phyloP scores from a whole-genome alignment of 2,329 filamentous ascomycete genomes.

The Pestalotiopsis fici region DNA sequence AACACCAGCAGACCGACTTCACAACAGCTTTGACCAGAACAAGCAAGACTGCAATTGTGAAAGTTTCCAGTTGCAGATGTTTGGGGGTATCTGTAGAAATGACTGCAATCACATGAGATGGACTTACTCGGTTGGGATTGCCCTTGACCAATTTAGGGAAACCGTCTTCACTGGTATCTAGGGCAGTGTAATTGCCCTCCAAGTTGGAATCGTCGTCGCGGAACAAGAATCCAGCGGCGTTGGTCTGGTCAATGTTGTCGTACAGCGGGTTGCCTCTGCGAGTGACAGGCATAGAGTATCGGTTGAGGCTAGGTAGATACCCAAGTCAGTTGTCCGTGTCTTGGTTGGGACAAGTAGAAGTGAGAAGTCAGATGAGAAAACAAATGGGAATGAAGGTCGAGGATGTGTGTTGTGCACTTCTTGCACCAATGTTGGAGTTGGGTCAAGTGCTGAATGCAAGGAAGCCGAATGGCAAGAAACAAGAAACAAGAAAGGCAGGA shows the following conservation, averaged over 20 bases:
- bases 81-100: not conserved
- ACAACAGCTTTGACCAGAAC: not conserved
- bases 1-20: not conserved
- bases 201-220: slow-evolving; percentile 70
- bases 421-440: too few relatives aligned
- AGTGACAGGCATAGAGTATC: slow-evolving; percentile 92
- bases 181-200: slow-evolving; percentile 67
- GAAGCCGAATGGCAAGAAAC: not conserved
- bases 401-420: too few relatives aligned
- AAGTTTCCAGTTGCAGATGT: not conserved
- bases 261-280: slow-evolving; percentile 64
- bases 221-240: slow-evolving; percentile 84
- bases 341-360: not conserved
- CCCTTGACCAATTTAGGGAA: slow-evolving; percentile 79
- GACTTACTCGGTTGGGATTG: slow-evolving; percentile 46
- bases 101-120: not conserved
- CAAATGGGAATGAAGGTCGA: not conserved
- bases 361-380: not conserved
- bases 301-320: slow-evolving; percentile 64
- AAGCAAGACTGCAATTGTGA: not conserved
- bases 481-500: not conserved
- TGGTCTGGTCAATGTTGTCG: slow-evolving; percentile 77
- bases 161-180: slow-evolving; percentile 76
- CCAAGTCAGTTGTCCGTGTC: slow-evolving; percentile 14
- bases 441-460: too few relatives aligned